Evolutionary conservation across 1,139 yeast species (phyloP).

Genomic region (Pichia sp.): DNA sequence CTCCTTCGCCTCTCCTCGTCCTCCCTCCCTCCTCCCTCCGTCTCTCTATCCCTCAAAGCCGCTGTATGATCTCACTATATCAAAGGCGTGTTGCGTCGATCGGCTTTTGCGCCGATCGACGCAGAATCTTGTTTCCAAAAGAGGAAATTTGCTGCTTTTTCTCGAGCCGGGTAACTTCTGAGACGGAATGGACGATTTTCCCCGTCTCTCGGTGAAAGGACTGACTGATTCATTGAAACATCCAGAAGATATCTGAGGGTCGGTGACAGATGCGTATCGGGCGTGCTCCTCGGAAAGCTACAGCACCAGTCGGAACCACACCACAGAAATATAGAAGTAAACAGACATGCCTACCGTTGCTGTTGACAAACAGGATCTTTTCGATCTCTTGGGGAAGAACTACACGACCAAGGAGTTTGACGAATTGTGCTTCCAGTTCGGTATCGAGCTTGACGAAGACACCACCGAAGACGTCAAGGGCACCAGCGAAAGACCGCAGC

Average conservation of each 20-base stretch:
- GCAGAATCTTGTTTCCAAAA: not conserved
- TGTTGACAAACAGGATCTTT: conserved; percentile 90
- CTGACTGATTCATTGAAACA: not conserved
- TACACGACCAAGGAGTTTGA: conserved; percentile 93
- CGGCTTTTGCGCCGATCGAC: not conserved
- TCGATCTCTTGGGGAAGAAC: conserved; percentile 68
- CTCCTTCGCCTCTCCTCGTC: not conserved
- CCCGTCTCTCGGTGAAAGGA: not conserved
- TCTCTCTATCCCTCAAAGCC: not conserved
- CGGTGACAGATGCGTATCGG: too few relatives aligned
- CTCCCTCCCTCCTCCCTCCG: not conserved
- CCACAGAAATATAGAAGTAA: not conserved
- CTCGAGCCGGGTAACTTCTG: not conserved
- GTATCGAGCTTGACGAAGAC: conserved; percentile 96
- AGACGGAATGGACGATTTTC: not conserved
- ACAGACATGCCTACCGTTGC: conserved; percentile 86
- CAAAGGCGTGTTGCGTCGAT: not conserved
- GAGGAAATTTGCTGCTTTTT: not conserved
- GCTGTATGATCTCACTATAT: not conserved
- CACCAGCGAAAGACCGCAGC: conserved; percentile 86
- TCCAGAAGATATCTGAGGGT: too few relatives aligned
- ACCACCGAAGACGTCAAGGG: conserved; percentile 73
- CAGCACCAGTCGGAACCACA: not conserved
- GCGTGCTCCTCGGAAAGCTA: not conserved
- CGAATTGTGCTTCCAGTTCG: conserved; percentile 95